Evolutionary conservation across 495 filamentous ascomycete genomes (phyloP).

Genomic region (Trichoderma gamsii): DNA sequence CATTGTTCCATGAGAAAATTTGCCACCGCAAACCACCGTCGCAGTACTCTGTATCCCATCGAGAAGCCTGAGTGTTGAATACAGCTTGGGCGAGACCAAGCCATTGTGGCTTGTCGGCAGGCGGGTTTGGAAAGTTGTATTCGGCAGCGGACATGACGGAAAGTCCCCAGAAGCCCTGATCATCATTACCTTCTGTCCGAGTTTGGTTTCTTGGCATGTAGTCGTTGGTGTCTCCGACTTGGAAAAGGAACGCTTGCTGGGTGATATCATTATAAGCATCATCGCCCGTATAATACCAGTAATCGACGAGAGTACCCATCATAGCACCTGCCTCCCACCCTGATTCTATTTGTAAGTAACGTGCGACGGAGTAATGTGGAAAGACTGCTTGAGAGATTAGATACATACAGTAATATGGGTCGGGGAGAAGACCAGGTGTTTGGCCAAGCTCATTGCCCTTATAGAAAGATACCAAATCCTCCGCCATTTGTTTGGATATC

Average conservation of each 20-base stretch:
- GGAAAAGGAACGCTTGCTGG: conserved; percentile 52
- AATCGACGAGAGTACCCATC: conserved; percentile 60
- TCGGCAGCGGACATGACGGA: conserved; percentile 63
- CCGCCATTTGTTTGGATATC: conserved; percentile 51
- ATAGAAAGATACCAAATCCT: conserved; percentile 67
- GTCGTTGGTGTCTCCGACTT: conserved; percentile 51
- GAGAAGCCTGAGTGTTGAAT: conserved; percentile 65
- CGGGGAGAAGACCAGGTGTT: conserved; percentile 34
- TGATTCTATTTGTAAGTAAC: conserved; percentile 41
- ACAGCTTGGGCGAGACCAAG: conserved; percentile 71
- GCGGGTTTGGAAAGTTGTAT: conserved; percentile 55
- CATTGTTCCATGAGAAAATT: conserved; percentile 71
- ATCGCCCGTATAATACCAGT: conserved; percentile 62
- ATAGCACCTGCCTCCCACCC: conserved; percentile 78
- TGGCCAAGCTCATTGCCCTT: conserved; percentile 56
- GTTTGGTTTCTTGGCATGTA: conserved; percentile 63
- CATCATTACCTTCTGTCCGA: conserved; percentile 58
- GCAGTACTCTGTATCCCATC: conserved; percentile 64
- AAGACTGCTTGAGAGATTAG: not conserved
- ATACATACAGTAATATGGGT: conserved; percentile 40
- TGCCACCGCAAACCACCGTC: conserved; percentile 79
- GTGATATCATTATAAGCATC: conserved; percentile 52
- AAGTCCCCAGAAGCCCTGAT: conserved; percentile 64
- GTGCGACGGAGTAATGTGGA: not conserved
- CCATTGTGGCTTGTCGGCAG: conserved; percentile 58